Evolutionary conservation across 768 basidiomycete species (phyloP).

Genomic region (Tephrocybe rancida): DNA sequence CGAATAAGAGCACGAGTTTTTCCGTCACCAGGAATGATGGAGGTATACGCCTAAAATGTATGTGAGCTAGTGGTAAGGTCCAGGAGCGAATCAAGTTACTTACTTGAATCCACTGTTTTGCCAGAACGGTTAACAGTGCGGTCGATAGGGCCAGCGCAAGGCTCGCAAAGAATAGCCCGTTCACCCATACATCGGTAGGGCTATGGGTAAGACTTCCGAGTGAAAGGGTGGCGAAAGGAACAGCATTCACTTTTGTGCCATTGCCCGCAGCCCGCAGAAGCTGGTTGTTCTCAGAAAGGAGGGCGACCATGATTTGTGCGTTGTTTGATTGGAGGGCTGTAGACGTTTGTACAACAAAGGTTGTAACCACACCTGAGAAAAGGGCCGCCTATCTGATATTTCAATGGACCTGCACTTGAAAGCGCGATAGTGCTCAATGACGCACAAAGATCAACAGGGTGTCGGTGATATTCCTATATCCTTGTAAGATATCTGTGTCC

Average conservation of each 20-base stretch:
- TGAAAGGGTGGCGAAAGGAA: background rate
- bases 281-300: background rate
- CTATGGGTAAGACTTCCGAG: background rate
- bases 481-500: slow-evolving; percentile 14
- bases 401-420: background rate
- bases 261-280: background rate
- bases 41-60: slow-evolving; percentile 5
- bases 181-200: background rate
- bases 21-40: background rate
- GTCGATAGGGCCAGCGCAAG: background rate
- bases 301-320: slow-evolving; percentile 1
- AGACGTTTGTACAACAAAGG: slow-evolving; percentile 21
- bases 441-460: slow-evolving; percentile 6
- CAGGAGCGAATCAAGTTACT: background rate
- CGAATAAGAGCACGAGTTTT: slow-evolving; percentile 4
- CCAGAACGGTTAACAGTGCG: slow-evolving; percentile 3
- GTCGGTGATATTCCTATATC: slow-evolving; percentile 15
- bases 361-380: slow-evolving; percentile 20
- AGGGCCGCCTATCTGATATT: slow-evolving; percentile 18
- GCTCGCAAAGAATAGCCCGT: slow-evolving; percentile 1
- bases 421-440: background rate
- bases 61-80: background rate
- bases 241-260: background rate
- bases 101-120: slow-evolving; percentile 6
- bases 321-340: slow-evolving; percentile 18